Evolutionary conservation across 257 asterid genomes (phyloP).

Genomic region (Dorcoceras hygrometricum): DNA sequence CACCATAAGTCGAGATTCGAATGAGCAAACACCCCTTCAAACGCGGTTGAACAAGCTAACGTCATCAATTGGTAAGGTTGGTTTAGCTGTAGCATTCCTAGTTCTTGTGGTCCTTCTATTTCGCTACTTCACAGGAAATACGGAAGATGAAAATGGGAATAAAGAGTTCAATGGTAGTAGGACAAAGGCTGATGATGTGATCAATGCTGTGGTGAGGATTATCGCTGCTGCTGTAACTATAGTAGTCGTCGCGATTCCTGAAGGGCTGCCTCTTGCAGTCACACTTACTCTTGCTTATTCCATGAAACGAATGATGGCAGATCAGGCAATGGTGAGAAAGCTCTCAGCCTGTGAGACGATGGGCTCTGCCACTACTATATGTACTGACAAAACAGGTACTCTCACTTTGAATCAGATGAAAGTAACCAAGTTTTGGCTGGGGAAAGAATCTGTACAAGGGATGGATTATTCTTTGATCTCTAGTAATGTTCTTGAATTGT

Average conservation of each 20-base stretch:
- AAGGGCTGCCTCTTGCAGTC: constrained; percentile 43
- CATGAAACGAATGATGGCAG: constrained; percentile 44
- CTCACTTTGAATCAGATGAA: constrained; percentile 39
- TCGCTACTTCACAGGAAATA: constrained; percentile 36
- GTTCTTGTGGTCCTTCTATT: constrained; percentile 38
- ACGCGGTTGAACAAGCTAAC: constrained; percentile 35
- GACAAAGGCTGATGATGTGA: constrained; percentile 28
- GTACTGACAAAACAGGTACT: constrained; percentile 37
- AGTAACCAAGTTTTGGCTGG: constrained; percentile 32
- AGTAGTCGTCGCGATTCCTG: constrained; percentile 48
- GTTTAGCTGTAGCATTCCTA: constrained; percentile 37
- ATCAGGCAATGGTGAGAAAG: constrained; percentile 42
- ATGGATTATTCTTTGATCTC: not conserved
- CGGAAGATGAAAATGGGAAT: constrained; percentile 31
- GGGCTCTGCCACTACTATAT: constrained; percentile 37
- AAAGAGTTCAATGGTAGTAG: constrained; percentile 24
- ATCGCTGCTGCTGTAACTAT: constrained; percentile 42
- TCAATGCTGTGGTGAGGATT: constrained; percentile 33
- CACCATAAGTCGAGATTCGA: constrained; percentile 25
- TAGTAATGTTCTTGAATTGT: constrained; percentile 20
- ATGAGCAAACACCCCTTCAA: constrained; percentile 42
- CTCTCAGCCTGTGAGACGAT: constrained; percentile 27
- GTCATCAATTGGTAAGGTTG: constrained; percentile 41
- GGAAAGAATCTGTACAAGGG: constrained; percentile 24
- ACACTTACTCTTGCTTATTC: constrained; percentile 44